phyloP scores from a whole-genome alignment of 2,329 filamentous ascomycete genomes.

The Cladophialophora bantiana region DNA sequence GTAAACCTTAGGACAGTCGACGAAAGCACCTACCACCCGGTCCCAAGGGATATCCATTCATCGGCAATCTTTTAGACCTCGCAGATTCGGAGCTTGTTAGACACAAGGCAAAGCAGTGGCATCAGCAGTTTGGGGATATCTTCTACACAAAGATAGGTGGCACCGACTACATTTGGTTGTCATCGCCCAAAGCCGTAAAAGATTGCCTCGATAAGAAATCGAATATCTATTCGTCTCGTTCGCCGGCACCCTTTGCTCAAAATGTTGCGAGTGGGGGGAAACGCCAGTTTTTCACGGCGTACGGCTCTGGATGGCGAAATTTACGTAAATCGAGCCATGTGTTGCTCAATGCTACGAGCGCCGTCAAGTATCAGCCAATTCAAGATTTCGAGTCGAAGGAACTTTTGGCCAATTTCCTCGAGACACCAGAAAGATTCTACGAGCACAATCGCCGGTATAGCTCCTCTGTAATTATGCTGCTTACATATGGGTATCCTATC shows the following conservation, averaged over 20 bases:
- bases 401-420: slow-evolving; percentile 44
- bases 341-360: slow-evolving; percentile 5
- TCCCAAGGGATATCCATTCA: slow-evolving; percentile 1
- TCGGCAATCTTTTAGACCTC: slow-evolving; percentile 12
- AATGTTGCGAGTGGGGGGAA: background rate
- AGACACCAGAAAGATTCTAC: slow-evolving; percentile 44
- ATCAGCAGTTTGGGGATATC: background rate
- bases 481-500: slow-evolving; percentile 45
- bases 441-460: slow-evolving; percentile 48
- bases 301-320: background rate
- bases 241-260: background rate
- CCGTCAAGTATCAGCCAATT: slow-evolving; percentile 42
- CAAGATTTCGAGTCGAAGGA: slow-evolving; percentile 43
- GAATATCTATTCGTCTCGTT: background rate
- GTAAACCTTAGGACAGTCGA: background rate
- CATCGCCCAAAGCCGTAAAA: slow-evolving; percentile 5
- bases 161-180: slow-evolving; percentile 7
- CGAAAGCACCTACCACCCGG: slow-evolving; percentile 6
- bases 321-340: background rate
- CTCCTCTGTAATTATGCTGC: slow-evolving; percentile 46
- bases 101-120: background rate
- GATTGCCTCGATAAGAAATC: slow-evolving; percentile 2
- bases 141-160: background rate
- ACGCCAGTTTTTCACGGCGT: slow-evolving; percentile 1
- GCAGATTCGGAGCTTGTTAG: background rate